Evolutionary conservation across 1,139 yeast genomes (phyloP), one percentile per base, ranked within the genome.

Genomic region (Saccharomycopsis crataegensis): DNA sequence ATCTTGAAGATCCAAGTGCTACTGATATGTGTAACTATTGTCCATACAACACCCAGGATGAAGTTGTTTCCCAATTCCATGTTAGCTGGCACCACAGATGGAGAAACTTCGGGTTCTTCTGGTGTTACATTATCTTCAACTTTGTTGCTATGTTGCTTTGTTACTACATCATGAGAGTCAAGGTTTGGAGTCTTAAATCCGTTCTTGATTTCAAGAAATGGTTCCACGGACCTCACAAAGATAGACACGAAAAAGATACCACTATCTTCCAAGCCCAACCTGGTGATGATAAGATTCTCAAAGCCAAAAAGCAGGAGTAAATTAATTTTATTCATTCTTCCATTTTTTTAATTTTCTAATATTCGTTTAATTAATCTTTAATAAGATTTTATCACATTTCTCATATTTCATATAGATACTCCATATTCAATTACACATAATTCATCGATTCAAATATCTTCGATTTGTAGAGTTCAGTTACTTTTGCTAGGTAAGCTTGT

Each of bases 51-150:
- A 64, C 66, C 48, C 77, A 72, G 53, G 76, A 73, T 60, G 67
- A 75, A 58, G 76, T 71, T 64, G 69, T 74, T 50, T 64, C 61
- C 8, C 69, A 71, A 51, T 68, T 69, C 58, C 71, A 71, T 56
- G 71, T 74, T 57, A 65, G 67, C 33, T 74, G 75, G 65, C 58
- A 58, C 33, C 66, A 76, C 62, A 72, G 78, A 62, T 81, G 86
- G 86, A 71, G 84, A 62, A 76, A 82, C 65, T 73, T 77, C 62
- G 86, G 86, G 53, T 72, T 81, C 59, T 70, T 79, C 65, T 67
- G 76, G 67, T 76, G 70, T 42, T 80, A 71, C 62, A 70, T 76
- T 53, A 67, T 66, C 16, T 72, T 78, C 65, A 77, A 78, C 62
- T 62, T 75, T 49, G 59, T 62, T 53, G 76, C 75, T 31, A 75